phyloP scores from a whole-genome alignment of 2,329 filamentous ascomycete genomes.

The Elsinoe australis region DNA sequence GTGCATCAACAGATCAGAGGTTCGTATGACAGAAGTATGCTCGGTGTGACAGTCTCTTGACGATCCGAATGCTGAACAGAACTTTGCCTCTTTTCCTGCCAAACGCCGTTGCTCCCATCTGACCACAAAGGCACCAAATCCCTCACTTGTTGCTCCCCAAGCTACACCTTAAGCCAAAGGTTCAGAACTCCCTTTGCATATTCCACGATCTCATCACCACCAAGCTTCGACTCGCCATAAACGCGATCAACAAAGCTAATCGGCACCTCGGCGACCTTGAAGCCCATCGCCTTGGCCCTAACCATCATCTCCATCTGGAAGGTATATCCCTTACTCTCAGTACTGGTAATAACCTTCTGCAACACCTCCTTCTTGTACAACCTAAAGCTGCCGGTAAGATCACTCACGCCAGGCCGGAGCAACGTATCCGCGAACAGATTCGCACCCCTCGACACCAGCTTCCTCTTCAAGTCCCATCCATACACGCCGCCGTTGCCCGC shows the following conservation, averaged over 20 bases:
- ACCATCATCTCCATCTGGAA: constrained; percentile 99
- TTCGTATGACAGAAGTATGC: no score
- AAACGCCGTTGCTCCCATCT: neutral
- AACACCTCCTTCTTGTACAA: constrained; percentile 88
- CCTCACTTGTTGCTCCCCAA: no score
- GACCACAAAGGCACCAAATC: no score
- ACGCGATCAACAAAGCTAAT: constrained; percentile 94
- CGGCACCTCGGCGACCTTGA: constrained; percentile 86
- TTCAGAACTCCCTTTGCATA: constrained; percentile 64
- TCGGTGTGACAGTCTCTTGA: no score
- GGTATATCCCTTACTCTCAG: constrained; percentile 92
- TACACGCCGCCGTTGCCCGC: constrained; percentile 78
- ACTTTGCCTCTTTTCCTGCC: neutral
- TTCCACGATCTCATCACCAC: constrained; percentile 90
- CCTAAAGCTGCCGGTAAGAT: constrained; percentile 89
- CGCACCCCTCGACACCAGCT: constrained; percentile 72
- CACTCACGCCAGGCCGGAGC: constrained; percentile 84
- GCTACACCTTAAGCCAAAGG: constrained; percentile 44
- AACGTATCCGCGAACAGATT: constrained; percentile 96
- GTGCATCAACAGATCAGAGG: no score
- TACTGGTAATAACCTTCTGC: constrained; percentile 81
- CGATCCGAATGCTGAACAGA: no score
- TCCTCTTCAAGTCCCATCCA: constrained; percentile 85
- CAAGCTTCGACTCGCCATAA: constrained; percentile 92
- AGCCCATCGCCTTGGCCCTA: constrained; percentile 90